These are phyloP conservation scores for Colletotrichum camelliae DNA, from an alignment of 2,329 filamentous ascomycete species.

Conservation along the genomic window DNA sequence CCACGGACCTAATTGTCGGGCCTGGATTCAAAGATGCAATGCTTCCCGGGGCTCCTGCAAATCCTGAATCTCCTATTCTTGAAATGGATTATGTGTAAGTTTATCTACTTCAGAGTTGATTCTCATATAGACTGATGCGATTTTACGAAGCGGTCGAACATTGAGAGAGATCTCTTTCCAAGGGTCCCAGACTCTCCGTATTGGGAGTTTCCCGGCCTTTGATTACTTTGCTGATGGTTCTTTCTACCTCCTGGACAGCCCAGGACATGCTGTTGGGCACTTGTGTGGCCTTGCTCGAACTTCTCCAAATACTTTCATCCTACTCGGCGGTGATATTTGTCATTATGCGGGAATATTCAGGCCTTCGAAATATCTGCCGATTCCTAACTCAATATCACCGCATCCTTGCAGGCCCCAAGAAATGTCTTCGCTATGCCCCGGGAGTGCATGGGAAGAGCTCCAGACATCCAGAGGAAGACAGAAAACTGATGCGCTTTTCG, in stretches of 20 bases:
- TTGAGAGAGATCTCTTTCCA: slow-evolving; percentile 32
- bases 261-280: slow-evolving; percentile 46
- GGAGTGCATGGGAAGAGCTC: slow-evolving; percentile 25
- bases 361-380: slow-evolving; percentile 36
- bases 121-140: neutral
- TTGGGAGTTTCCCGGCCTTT: slow-evolving; percentile 40
- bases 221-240: slow-evolving; percentile 49
- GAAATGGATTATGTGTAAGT: slow-evolving; percentile 36
- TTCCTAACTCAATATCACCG: slow-evolving; percentile 34
- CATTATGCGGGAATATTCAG: slow-evolving; percentile 44
- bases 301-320: slow-evolving; percentile 41
- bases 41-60: slow-evolving; percentile 51
- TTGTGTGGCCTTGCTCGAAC: slow-evolving; percentile 46
- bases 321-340: slow-evolving; percentile 47
- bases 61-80: slow-evolving; percentile 35
- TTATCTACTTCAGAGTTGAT: neutral
- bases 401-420: slow-evolving; percentile 22
- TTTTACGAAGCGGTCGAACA: slow-evolving; percentile 25
- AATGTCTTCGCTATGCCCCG: slow-evolving; percentile 19
- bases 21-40: slow-evolving; percentile 53
- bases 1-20: slow-evolving; percentile 55
- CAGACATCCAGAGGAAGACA: slow-evolving; percentile 25
- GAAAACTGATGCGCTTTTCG: slow-evolving; percentile 26
- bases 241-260: slow-evolving; percentile 46
- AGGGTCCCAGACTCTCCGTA: slow-evolving; percentile 27